Conservation (phyloP, 257 asterid species). For the Mitragyna speciosa region DNA sequence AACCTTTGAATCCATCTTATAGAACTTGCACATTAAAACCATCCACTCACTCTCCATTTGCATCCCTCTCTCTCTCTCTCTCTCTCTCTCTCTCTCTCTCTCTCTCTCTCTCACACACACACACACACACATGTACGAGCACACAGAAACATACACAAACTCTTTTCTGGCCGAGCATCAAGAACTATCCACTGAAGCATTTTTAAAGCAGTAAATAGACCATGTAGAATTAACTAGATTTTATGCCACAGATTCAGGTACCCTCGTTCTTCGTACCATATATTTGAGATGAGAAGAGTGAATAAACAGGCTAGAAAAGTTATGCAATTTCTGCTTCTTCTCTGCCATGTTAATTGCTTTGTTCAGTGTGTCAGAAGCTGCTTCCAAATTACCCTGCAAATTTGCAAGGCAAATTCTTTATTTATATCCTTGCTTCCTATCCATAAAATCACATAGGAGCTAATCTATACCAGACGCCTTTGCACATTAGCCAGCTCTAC, state of each 20-base stretch:
- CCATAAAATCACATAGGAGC: slow-evolving; percentile 24
- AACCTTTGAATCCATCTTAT: not conserved
- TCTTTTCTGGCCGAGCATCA: slow-evolving; percentile 10
- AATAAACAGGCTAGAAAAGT: slow-evolving; percentile 60
- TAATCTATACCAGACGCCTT: slow-evolving; percentile 70
- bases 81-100: not conserved
- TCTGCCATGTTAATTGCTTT: slow-evolving; percentile 59
- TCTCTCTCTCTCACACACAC: not conserved
- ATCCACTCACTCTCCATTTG: not conserved
- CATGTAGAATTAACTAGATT: slow-evolving; percentile 6
- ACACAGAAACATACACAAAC: not conserved
- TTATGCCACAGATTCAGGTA: slow-evolving; percentile 13
- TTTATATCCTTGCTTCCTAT: slow-evolving; percentile 15
- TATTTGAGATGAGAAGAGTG: slow-evolving; percentile 56
- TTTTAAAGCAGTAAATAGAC: slow-evolving; percentile 1
- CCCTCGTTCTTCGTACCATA: slow-evolving; percentile 47
- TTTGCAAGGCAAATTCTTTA: slow-evolving; percentile 25
- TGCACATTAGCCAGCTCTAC: slow-evolving; percentile 72
- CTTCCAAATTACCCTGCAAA: slow-evolving; percentile 70
- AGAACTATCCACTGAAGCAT: not conserved
- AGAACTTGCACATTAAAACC: not conserved
- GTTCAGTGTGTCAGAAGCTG: slow-evolving; percentile 62
- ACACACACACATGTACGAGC: not conserved
- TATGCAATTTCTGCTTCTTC: slow-evolving; percentile 50
- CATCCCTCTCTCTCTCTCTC: not conserved